Base-by-base conservation (phyloP, 805 yeast genomes). In the Sungouiella thailandica region DNA sequence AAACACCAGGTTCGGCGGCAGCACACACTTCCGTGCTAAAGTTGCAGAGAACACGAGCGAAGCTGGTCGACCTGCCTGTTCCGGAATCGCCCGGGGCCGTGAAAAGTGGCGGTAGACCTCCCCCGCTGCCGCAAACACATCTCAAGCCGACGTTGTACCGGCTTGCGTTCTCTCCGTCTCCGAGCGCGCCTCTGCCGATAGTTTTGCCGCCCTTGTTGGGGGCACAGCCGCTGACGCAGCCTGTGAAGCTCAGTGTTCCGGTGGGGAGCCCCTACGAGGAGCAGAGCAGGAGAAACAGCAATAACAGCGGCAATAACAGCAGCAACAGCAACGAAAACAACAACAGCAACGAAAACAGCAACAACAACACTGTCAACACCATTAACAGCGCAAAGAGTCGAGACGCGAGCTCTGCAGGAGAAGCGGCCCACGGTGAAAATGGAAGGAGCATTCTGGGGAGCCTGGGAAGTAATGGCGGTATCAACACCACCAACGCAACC, bases 191-290 rank as follows among this genome's bases (percentile, higher is more conserved):
- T 10, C 46, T 39, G 28, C 48, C 44, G 18, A 46, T 46, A n/a
- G 36, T 46, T 15, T 38, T 44, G 5, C 50, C 50, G 9, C 50
- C 49, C 7, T 28, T 46, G 5, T 22, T 44, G 7, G 46, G 49
- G n/a, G 17, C 37, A 7, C 43, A 31, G 32, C 39, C 43, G 10
- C 43, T 31, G 39, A 32, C 34, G 2, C 40, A 32, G 13, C 36
- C 41, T n/a, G 43, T 39, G 13, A 42, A 39, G 17, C 14, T 42
- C 18, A 9, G 35, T 2, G 29, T 42, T n/a, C 43, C 43, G 4
- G 32, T 36, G n/a, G n/a, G n/a, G n/a, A n/a, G n/a, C n/a, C n/a
- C n/a, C n/a, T n/a, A n/a, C n/a, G n/a, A n/a, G n/a, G n/a, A n/a
- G n/a, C n/a, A n/a, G n/a, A n/a, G n/a, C n/a, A n/a, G n/a, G n/a